Base-by-base conservation (phyloP, 441 rosid species). In the Raphanus hybrid region DNA sequence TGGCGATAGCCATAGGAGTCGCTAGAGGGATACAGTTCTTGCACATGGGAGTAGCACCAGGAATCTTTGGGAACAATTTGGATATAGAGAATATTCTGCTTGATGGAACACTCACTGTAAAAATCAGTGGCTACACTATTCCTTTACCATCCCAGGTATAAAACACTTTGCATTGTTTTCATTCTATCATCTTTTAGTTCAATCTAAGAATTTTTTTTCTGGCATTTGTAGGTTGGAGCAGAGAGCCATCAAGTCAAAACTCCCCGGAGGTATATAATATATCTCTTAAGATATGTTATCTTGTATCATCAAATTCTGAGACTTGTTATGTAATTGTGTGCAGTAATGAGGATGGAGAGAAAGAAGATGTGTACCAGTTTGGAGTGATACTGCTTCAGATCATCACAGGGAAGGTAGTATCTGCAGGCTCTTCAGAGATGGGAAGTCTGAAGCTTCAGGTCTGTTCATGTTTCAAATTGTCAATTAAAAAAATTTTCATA, bases 301-400 rank as follows among this genome's bases (percentile, higher is more conserved):
- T 20, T 64, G 3, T 10, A 50, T 60, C 18, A 16, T 16, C 34
- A 39, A 37, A 20, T 35, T 70, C 76, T 69, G 18, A 74, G 35
- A 57, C 72, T 70, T 75, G 43, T 26, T 26, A 66, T n/a, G 14
- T 48, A 32, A 43, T 15, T 64, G 50, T 57, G 14, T 77, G 77
- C 87, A 85, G 86, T 73, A 63, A 77, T 23, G 84, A 78, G 76
- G 85, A 74, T 41, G 81, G 85, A 61, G 97, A 89, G 78, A 95
- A 90, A 75, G 99, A 95, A 84, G 99, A 95, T 62, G 84, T 95
- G 54, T 95, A 92, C 82, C 94, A 88, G 69, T 86, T 95, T 27
- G 99, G 98, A n/a, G 81, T 84, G 50, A 89, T 94, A 69, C 84
- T 92, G 26, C 83, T 91, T 61, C 91, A 92, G 77, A 70, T 91